A percentile compares a stretch with the other conserved stretches of the same genome.
Evolutionary conservation across 2,329 filamentous ascomycete genomes (phyloP).

Genomic region (Ophiostoma sp.): DNA sequence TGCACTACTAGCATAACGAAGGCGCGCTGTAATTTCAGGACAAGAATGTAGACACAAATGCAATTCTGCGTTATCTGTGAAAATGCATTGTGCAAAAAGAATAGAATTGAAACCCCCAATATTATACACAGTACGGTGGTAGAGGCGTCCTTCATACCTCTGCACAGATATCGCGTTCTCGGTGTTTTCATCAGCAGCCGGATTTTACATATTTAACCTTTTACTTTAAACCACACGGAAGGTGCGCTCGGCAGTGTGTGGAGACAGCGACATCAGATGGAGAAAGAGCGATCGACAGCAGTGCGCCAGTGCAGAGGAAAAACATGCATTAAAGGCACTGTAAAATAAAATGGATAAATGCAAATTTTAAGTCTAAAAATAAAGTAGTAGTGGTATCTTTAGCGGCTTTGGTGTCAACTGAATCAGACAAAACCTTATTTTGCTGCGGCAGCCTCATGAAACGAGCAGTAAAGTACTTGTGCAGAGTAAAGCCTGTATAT

Average conservation of each 20-base stretch:
- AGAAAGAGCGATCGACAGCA: background rate
- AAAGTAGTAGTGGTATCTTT: background rate
- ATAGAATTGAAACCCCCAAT: too few relatives aligned
- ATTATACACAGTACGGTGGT: too few relatives aligned
- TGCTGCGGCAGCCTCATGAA: background rate
- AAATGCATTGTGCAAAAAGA: too few relatives aligned
- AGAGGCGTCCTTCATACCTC: too few relatives aligned
- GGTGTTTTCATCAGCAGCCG: background rate
- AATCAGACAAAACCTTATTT: background rate
- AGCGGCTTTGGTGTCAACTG: background rate
- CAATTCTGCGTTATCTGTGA: too few relatives aligned
- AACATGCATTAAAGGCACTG: background rate
- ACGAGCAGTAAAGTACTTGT: background rate
- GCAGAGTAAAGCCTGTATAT: too few relatives aligned
- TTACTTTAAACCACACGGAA: background rate
- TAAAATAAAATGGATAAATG: background rate
- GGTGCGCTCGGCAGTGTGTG: background rate
- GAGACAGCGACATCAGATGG: background rate
- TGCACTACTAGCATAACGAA: background rate
- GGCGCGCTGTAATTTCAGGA: background rate
- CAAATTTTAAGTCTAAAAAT: background rate
- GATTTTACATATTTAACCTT: constrained; percentile 5
- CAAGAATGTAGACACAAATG: too few relatives aligned
- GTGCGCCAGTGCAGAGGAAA: background rate
- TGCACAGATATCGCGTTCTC: background rate